Base-by-base conservation (phyloP, 1,139 yeast species). In the Yamadazyma conglobata region DNA sequence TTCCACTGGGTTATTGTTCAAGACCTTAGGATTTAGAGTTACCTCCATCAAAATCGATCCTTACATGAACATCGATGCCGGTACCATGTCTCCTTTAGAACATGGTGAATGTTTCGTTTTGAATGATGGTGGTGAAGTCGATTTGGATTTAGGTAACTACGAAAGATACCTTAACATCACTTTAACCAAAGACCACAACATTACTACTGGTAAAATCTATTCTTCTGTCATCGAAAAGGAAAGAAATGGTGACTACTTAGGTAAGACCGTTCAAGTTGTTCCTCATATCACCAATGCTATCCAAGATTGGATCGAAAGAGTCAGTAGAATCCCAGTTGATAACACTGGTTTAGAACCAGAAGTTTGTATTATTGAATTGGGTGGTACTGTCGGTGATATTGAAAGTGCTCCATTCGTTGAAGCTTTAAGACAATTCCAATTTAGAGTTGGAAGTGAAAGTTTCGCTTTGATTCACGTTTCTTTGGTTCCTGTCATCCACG, bases 351-450 rank as follows among this genome's bases (percentile, higher is more conserved):
- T 81, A 55, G 86, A 80, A 52, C 91, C 91, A 20, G 97, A 91
- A 50, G 82, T 91, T 34, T 91, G 98, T 73, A 88, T 91, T 53
- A 79, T 91, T 47, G 99, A 91, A 68, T 75, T 91, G 42, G 99
- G 99, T 56, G 99, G 99, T 57, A 91, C 99, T 22, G 98, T 93
- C 39, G 99, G 99, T 56, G 99, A 91, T 58, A 91, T 91, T 54
- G 99, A 91, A 68, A 80, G 94, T 56, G 98, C 98, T 32, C 98
- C 99, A 19, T 91, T 91, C 48, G 97, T 91, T 35, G 99, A 91
- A 67, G 98, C 99, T 19, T 76, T 91, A 46, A 86, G 99, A 70
- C 99, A 91, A 65, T 91, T 91, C 65, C 98, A 91, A 69, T 91
- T 91, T 67, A 79, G 96, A 56, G 97, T 89, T 42, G 98, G 98